A percentile compares a stretch with the other conserved stretches of the same genome.
Evolutionary conservation across 2,329 filamentous ascomycete genomes (phyloP).

Genomic region (Neonectria magnoliae): DNA sequence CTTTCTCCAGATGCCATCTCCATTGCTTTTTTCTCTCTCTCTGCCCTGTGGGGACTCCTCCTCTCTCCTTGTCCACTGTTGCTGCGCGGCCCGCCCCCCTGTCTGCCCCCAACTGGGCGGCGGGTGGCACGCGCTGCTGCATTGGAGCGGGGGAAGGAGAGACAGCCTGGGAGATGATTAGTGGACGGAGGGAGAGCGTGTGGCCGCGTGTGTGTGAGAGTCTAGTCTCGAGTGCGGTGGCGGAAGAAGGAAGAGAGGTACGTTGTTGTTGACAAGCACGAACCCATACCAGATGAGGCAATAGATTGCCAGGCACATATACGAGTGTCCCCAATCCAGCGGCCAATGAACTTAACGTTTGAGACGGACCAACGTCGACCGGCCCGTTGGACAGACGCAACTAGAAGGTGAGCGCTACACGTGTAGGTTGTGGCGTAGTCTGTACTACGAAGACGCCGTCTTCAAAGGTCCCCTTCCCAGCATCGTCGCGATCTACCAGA

Average conservation of each 20-base stretch:
- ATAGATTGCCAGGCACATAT: not conserved
- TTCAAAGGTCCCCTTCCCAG: not conserved
- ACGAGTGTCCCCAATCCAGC: not conserved
- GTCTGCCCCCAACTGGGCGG: not conserved
- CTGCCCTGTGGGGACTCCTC: not conserved
- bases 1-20: not conserved
- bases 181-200: no score
- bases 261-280: no score
- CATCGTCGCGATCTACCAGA: not conserved
- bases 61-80: not conserved
- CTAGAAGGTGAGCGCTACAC: not conserved
- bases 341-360: not conserved
- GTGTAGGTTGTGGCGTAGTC: not conserved
- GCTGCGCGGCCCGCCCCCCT: not conserved
- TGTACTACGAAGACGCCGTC: not conserved
- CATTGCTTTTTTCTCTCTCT: not conserved
- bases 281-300: not conserved
- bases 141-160: not conserved
- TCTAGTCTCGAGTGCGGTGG: no score
- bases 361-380: not conserved
- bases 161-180: not conserved
- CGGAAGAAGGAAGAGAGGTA: no score
- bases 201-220: no score
- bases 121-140: not conserved
- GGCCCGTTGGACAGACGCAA: not conserved